Evolutionary conservation across 78 protist species (phyloP), one percentile per base, ranked within the genome.

Genomic region (Protostelium mycophagum): DNA sequence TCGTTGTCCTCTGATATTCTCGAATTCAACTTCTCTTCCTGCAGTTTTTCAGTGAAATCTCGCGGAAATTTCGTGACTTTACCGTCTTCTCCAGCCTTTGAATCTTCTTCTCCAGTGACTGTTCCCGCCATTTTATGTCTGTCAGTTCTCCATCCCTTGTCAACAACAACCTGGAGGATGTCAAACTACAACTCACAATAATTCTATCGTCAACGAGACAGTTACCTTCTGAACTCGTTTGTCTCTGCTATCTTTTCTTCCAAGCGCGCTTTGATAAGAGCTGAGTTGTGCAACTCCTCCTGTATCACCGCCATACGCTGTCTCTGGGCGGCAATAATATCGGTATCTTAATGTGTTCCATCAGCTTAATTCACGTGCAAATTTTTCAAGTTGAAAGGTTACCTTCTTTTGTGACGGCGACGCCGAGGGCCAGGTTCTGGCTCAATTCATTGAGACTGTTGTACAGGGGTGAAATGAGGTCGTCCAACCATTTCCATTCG

Each of bases 91-190:
- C 88, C 1, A 92, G 38, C 0, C 86, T 92, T 39, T 87, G 87
- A 86, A 92, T 92, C 87, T 92, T 88, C 83, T 92, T 92, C 51
- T 92, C 90, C 28, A 92, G 87, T 34, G 94, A 86, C 86, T 92
- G 92, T n/a, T 92, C 94, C 90, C 88, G 88, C 36, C 94, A 39
- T 36, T 92, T 92, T 10, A 90, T 92, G 51, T 92, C 94, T 29
- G 84, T 29, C 16, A 92, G 51, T 9, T 92, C 94, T 1, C 90
- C 94, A 1, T 92, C 94, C 1, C 90, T 51, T 28, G 91, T 37
- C 36, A 83, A 16, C 73, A 51, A 51, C 73, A 51, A 51, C 73
- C 73, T 51, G 5, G 5, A 5, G 31, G 31, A 16, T 16, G 31
- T 51, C 73, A 51, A 51, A 25, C 16, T 51, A 25, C 73, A 16